Conservation (phyloP, 129 eudicot species). For the Saposhnikovia divaricata region DNA sequence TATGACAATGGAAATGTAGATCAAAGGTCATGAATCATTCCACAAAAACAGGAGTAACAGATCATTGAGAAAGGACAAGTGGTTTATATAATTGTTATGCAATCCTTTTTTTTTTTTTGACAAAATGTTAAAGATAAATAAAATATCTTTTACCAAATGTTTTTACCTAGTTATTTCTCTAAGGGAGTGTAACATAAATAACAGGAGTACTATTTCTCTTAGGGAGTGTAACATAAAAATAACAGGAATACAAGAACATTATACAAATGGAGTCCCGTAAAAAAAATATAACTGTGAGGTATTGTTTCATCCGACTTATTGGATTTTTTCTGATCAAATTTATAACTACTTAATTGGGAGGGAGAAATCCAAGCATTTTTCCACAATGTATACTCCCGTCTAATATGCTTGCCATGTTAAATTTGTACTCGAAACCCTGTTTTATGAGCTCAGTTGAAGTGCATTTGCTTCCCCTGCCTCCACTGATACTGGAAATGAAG, state of each 20-base stretch:
- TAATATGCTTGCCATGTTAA: neutral
- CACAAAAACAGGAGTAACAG: neutral
- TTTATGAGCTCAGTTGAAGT: slow-evolving; percentile 3
- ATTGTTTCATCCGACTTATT: no score
- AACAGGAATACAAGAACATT: no score
- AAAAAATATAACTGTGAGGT: neutral
- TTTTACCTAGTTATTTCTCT: no score
- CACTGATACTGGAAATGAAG: neutral
- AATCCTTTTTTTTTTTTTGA: no score
- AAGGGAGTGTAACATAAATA: no score
- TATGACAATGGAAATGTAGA: neutral
- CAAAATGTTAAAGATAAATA: no score
- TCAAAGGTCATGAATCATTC: neutral
- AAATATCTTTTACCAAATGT: no score
- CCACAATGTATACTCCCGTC: slow-evolving; percentile 4
- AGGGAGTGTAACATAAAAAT: no score
- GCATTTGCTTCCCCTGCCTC: slow-evolving; percentile 13
- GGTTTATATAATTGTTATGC: neutral
- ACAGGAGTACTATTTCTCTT: no score
- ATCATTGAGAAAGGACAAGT: neutral
- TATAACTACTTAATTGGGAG: neutral
- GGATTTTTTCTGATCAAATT: no score
- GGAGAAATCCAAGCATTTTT: neutral
- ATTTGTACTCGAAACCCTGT: slow-evolving; percentile 14
- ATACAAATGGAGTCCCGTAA: no score